A percentile compares a stretch with the other conserved stretches of the same genome.
phyloP scores from a whole-genome alignment of 1,284 basidiomycete genomes.

The Vanrija sp. region DNA sequence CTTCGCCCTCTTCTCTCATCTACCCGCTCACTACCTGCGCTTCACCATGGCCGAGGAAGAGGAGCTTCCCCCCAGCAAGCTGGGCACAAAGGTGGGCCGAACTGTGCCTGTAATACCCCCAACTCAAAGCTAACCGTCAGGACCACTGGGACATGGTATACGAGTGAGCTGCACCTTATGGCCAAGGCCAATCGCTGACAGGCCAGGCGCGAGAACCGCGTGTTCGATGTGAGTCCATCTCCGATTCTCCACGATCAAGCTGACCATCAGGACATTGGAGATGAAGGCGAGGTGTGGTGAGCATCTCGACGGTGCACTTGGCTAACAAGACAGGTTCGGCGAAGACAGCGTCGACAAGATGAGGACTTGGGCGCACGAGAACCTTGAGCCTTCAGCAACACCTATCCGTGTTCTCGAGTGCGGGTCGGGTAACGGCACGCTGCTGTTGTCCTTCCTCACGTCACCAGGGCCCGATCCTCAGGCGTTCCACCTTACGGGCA shows the following conservation, averaged over 20 bases:
- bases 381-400: constrained; percentile 23
- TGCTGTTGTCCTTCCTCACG: constrained; percentile 47
- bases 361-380: constrained; percentile 41
- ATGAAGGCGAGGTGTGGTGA: constrained; percentile 43
- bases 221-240: constrained; percentile 31
- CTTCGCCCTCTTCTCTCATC: no score
- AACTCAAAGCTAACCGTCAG: not conserved
- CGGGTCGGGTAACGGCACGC: constrained; percentile 47
- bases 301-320: not conserved
- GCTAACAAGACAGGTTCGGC: constrained; percentile 39
- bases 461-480: constrained; percentile 27
- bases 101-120: not conserved
- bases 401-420: constrained; percentile 41
- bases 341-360: constrained; percentile 45
- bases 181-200: not conserved
- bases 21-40: no score
- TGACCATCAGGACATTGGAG: constrained; percentile 10
- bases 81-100: constrained; percentile 40
- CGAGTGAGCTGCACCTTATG: constrained; percentile 26
- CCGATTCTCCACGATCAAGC: not conserved
- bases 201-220: constrained; percentile 44
- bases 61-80: constrained; percentile 46
- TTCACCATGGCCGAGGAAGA: constrained; percentile 28
- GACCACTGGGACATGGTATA: constrained; percentile 50
- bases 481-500: constrained; percentile 42